A percentile compares a stretch with the other conserved stretches of the same genome.
phyloP scores from a whole-genome alignment of 176 grass and related monocot genomes.

The Pharus latifolius region DNA sequence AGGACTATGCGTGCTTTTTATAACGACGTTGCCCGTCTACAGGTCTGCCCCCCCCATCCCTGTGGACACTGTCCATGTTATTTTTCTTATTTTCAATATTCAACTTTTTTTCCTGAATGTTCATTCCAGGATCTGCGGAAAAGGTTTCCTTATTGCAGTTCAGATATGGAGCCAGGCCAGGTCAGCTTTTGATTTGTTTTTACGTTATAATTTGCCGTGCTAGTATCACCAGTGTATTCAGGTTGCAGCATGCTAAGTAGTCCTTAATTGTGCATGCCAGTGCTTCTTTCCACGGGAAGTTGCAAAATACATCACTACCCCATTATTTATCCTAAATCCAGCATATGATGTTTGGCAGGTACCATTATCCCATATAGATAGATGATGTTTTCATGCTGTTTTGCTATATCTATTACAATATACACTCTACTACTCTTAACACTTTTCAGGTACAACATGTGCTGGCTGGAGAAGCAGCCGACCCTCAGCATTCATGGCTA shows the following conservation, averaged over 20 bases:
- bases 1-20: slow-evolving; percentile 54
- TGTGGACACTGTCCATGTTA: not conserved
- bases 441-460: slow-evolving; percentile 66
- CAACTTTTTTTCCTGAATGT: not conserved
- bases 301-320: slow-evolving; percentile 55
- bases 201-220: not conserved
- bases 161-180: slow-evolving; percentile 41
- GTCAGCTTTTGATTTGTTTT: slow-evolving; percentile 6
- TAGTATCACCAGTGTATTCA: slow-evolving; percentile 5
- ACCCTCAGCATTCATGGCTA: slow-evolving; percentile 48
- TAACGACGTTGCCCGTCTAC: slow-evolving; percentile 56
- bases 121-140: slow-evolving; percentile 48
- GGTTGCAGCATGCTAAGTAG: not conserved
- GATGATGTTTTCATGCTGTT: not conserved
- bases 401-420: not conserved
- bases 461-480: slow-evolving; percentile 53
- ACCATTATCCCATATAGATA: not conserved
- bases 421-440: not conserved
- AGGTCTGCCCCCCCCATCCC: slow-evolving; percentile 17
- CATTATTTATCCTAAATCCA: slow-evolving; percentile 83
- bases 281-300: slow-evolving; percentile 74
- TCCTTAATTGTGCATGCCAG: slow-evolving; percentile 7
- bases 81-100: not conserved
- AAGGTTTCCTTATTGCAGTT: slow-evolving; percentile 32
- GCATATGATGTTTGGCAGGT: slow-evolving; percentile 96